Percentiles rank a stretch among this genome's conserved stretches.
Evolutionary conservation across 1,284 basidiomycete species (phyloP).

Genomic region (Caloboletus firmus): DNA sequence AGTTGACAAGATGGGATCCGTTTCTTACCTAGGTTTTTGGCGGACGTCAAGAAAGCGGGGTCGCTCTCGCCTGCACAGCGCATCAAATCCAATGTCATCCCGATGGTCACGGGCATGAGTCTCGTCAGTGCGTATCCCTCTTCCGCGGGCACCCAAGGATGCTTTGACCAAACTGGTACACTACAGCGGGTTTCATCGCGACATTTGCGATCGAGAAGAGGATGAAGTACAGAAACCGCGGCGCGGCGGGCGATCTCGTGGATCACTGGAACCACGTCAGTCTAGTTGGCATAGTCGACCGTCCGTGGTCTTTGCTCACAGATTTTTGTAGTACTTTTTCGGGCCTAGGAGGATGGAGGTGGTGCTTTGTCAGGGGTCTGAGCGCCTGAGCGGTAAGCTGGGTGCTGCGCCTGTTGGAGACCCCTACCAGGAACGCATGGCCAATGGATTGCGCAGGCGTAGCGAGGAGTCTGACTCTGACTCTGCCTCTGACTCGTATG

Average conservation of each 20-base stretch:
- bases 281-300: background rate
- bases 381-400: conserved; percentile 29
- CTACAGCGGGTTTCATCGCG: conserved; percentile 23
- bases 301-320: background rate
- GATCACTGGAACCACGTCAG: conserved; percentile 37
- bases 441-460: conserved; percentile 11
- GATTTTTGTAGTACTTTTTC: conserved; percentile 32
- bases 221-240: conserved; percentile 31
- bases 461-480: background rate
- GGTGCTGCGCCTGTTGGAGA: conserved; percentile 26
- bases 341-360: conserved; percentile 34
- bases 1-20: background rate
- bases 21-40: conserved; percentile 21
- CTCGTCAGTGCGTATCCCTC: conserved; percentile 19
- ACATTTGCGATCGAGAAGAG: conserved; percentile 25
- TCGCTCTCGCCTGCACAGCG: conserved; percentile 27
- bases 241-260: conserved; percentile 32
- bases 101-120: conserved; percentile 20
- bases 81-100: conserved; percentile 32
- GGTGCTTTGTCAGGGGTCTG: conserved; percentile 27
- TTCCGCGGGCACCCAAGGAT: background rate
- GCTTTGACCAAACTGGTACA: background rate
- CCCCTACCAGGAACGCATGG: conserved; percentile 23
- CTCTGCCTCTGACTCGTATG: conserved; percentile 9
- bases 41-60: conserved; percentile 30